These are phyloP conservation scores for Fusarium tricinctum DNA, from an alignment of 2,329 filamentous ascomycete genomes.

Conservation along the genomic window DNA sequence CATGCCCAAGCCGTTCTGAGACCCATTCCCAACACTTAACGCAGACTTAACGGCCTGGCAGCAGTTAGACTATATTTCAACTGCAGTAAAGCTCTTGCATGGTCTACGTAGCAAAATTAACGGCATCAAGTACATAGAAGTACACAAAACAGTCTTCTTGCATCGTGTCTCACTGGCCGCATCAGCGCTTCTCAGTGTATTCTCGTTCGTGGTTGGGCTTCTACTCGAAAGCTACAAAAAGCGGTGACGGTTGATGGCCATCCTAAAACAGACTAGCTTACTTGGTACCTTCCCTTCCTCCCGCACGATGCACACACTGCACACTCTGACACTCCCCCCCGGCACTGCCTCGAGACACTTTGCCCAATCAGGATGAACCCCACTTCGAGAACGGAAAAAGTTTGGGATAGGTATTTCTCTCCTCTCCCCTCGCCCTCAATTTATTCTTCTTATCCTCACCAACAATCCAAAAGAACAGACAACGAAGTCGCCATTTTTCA, in stretches of 20 bases:
- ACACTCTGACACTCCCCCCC: constrained; percentile 34
- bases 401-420: constrained; percentile 51
- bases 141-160: constrained; percentile 32
- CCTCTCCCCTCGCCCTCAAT: constrained; percentile 44
- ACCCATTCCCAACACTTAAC: constrained; percentile 17
- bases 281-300: constrained; percentile 31
- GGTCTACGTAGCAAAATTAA: not conserved
- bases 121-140: not conserved
- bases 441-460: constrained; percentile 50
- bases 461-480: constrained; percentile 62
- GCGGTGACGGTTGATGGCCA: constrained; percentile 47
- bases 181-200: constrained; percentile 22
- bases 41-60: not conserved
- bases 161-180: constrained; percentile 43
- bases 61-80: not conserved
- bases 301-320: constrained; percentile 27
- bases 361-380: constrained; percentile 44
- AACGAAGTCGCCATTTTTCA: constrained; percentile 71
- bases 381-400: constrained; percentile 48
- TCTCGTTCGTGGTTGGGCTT: constrained; percentile 34
- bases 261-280: constrained; percentile 36
- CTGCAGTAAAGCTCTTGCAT: constrained; percentile 10
- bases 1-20: constrained; percentile 19
- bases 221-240: constrained; percentile 44
- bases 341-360: constrained; percentile 32